Evolutionary conservation across 495 filamentous ascomycete genomes (phyloP).

Genomic region (Amniculicola lignicola): DNA sequence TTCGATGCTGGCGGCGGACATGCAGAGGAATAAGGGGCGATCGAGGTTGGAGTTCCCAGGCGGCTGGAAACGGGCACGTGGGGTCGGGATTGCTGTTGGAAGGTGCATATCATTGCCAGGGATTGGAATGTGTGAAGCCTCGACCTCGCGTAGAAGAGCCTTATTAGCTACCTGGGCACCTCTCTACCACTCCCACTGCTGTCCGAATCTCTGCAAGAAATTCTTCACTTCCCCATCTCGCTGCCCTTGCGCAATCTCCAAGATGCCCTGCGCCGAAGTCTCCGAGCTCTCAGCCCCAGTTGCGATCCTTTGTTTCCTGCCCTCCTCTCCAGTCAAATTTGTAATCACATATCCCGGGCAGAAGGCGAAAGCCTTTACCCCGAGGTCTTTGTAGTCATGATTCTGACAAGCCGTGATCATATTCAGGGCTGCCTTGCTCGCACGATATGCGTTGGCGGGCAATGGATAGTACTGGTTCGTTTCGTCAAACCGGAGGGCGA

Average conservation of each 20-base stretch:
- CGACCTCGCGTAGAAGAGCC: background rate
- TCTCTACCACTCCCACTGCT: slow-evolving; percentile 12
- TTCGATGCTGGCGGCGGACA: too few relatives aligned
- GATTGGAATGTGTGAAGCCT: background rate
- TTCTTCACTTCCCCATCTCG: slow-evolving; percentile 41
- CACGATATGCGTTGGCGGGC: slow-evolving; percentile 25
- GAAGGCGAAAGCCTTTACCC: slow-evolving; percentile 36
- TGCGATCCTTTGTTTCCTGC: slow-evolving; percentile 33
- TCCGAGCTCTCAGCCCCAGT: slow-evolving; percentile 41
- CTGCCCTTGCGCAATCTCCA: slow-evolving; percentile 40
- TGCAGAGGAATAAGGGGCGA: too few relatives aligned
- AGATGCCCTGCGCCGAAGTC: slow-evolving; percentile 37
- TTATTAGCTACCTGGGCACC: background rate
- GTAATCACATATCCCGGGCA: slow-evolving; percentile 42
- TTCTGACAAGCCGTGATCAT: slow-evolving; percentile 33
- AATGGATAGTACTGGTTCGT: background rate
- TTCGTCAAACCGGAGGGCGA: slow-evolving; percentile 17
- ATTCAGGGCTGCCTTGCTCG: slow-evolving; percentile 39
- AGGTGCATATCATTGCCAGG: background rate
- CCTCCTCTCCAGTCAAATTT: slow-evolving; percentile 40
- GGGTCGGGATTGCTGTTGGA: too few relatives aligned
- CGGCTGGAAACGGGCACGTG: too few relatives aligned
- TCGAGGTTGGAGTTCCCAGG: too few relatives aligned
- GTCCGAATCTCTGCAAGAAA: slow-evolving; percentile 39
- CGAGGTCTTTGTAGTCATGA: slow-evolving; percentile 11